Base-by-base conservation (phyloP, 2,329 filamentous ascomycete species). In the Fusarium mangiferae region DNA sequence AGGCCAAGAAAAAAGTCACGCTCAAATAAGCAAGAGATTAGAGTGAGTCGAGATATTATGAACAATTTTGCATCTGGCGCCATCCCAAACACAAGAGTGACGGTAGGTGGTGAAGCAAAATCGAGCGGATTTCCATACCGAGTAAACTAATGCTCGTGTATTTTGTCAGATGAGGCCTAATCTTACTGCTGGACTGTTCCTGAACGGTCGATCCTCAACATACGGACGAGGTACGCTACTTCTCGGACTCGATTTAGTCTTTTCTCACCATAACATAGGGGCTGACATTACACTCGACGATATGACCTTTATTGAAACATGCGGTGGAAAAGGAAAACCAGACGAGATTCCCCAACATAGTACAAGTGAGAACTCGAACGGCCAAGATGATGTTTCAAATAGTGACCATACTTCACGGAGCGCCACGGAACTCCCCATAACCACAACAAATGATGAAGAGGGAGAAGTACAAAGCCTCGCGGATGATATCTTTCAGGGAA, bases 31-130 rank as follows among this genome's bases (percentile, higher is more conserved):
- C 79, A 80, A n/a, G 75, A 60, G 18, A 68, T 83, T 41, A 76
- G 78, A 11, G 83, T 83, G 1, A 80, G 84, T 20, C 84, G 83
- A 60, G 85, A 87, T 45, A 82, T 91, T 13, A 87, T 90, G 80
- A 80, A 84, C 12, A 87, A 87, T 26, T 93, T 92, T 70, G 82
- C 82, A 18, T 90, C 90, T 2, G 79, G 85, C 7, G 87, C 86
- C 58, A 85, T 92, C 46, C 79, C 85, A 17, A 84, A 84, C 24
- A 73, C 73, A 13, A 78, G 75, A 52, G 65, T 83, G 28, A 82
- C 77, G 18, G 84, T 83, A 56, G 63, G 79, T 65, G 6, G 30
- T 15, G 10, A 44, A 38, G 14, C 22, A 24, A 7, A 30, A 55
- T 28, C 18, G 2, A 18, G 18, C 26, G n/a, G 10, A 5, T 30